Evolutionary conservation across 306 rosid species (phyloP), one percentile per base, ranked within the genome.

Genomic region (Sophora flavescens): DNA sequence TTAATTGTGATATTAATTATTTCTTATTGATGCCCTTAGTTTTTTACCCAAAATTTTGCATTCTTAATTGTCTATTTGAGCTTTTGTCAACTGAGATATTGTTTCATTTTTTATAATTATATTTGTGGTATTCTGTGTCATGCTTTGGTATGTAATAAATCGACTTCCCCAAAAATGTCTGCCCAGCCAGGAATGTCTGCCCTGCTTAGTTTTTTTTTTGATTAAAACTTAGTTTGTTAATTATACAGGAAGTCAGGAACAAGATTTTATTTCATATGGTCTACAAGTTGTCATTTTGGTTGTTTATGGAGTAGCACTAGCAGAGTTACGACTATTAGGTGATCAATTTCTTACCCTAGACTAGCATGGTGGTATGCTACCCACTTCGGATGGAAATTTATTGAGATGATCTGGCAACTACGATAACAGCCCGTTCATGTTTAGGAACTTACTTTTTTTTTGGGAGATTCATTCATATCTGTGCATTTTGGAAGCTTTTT

Each of bases 161-260:
- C 35, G 22, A 80, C 59, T 58, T 35, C n/a, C 17, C 32, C 50
- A 59, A 38, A 48, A 41, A 57, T 39, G 62, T 51, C 62, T 12
- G 13, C 74, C 64, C 14, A 10, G 57, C 41, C n/a, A 60, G 1
- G 45, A 75, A 8, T 32, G 60, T 48, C 15, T 64, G 53, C 15
- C 15, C 41, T 79, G 53, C 18, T 63, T 14, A 53, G 14, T 52
- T 79, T 71, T 52, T 79, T 71, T 8, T 41, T 45, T n/a, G 73
- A 56, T 64, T 63, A 54, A 80, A 64, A 28, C 42, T 5, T 68
- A 68, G 70, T 45, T 72, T 56, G 75, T 56, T 39, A 50, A 45
- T 4, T 3, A 13, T 47, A 32, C 71, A 36, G 8, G 77, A 22
- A 30, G 32, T 30, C 32, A 30, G 32, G 32, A 38, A 60, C 70